phyloP scores from a whole-genome alignment of 768 basidiomycete genomes.

The Lactarius hengduanensis region DNA sequence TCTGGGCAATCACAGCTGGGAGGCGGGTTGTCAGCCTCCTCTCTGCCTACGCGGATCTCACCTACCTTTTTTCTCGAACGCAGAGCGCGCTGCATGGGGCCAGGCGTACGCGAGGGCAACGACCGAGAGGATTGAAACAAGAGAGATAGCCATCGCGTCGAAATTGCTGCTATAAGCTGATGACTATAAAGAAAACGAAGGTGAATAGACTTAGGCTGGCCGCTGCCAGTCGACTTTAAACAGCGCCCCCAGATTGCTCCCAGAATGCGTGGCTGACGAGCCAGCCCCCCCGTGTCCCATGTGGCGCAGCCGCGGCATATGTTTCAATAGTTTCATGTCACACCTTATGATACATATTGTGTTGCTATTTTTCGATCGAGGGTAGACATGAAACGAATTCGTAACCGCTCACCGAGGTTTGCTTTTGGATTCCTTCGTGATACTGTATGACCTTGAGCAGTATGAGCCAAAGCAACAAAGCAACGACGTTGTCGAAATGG shows the following conservation, averaged over 20 bases:
- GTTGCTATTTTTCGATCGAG: background rate
- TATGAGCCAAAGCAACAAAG: too few species aligned
- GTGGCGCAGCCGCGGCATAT: too few species aligned
- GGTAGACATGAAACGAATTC: background rate
- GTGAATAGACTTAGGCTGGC: background rate
- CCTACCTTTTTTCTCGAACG: constrained; percentile 1
- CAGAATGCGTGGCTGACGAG: background rate
- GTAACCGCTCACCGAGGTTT: background rate
- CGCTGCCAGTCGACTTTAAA: background rate
- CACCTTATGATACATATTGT: background rate
- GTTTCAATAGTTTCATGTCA: background rate
- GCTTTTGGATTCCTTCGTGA: background rate
- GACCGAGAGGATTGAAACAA: background rate
- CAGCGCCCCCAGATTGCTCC: background rate
- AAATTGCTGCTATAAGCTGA: background rate
- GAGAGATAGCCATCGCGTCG: background rate
- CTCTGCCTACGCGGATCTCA: background rate
- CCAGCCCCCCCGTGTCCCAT: background rate
- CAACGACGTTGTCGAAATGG: background rate
- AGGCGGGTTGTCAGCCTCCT: background rate
- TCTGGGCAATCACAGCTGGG: constrained; percentile 56
- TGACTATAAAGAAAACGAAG: background rate
- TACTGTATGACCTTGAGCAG: too few species aligned
- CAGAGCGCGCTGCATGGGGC: background rate
- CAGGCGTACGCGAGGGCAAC: background rate